Evolutionary conservation across 2,329 filamentous ascomycete genomes (phyloP).

Genomic region (Thelonectria blattea): DNA sequence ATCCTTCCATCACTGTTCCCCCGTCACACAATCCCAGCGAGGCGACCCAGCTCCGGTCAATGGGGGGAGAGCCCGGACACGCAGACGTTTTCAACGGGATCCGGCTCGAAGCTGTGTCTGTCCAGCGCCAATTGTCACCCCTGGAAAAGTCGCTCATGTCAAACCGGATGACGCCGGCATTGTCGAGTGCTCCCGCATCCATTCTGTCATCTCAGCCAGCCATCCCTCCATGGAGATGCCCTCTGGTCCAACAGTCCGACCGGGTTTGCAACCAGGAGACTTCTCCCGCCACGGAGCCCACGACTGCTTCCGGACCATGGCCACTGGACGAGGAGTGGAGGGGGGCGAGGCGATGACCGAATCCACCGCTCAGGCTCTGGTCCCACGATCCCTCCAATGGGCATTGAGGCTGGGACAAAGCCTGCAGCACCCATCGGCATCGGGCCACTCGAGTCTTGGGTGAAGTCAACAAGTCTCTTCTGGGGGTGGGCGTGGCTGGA

Average conservation of each 20-base stretch:
- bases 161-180: slow-evolving; percentile 25
- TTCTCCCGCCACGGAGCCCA: slow-evolving; percentile 24
- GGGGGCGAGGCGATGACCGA: slow-evolving; percentile 32
- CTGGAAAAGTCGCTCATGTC: slow-evolving; percentile 24
- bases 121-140: slow-evolving; percentile 28
- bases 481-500: not conserved
- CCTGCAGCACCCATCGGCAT: slow-evolving; percentile 36
- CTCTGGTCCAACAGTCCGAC: slow-evolving; percentile 17
- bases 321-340: slow-evolving; percentile 37
- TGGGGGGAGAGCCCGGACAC: slow-evolving; percentile 17
- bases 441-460: slow-evolving; percentile 32
- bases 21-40: slow-evolving; percentile 25
- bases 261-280: slow-evolving; percentile 21
- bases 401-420: slow-evolving; percentile 33
- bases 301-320: slow-evolving; percentile 28
- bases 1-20: slow-evolving; percentile 25
- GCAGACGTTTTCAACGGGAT: slow-evolving; percentile 22
- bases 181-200: slow-evolving; percentile 17
- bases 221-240: slow-evolving; percentile 18
- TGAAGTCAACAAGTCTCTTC: slow-evolving; percentile 16
- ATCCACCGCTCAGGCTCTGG: slow-evolving; percentile 34
- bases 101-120: not conserved
- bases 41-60: slow-evolving; percentile 14
- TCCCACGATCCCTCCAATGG: slow-evolving; percentile 38
- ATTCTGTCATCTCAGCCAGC: slow-evolving; percentile 12